phyloP scores from a whole-genome alignment of 176 grass and related monocot species.

The Dendrocalamus sinicus region DNA sequence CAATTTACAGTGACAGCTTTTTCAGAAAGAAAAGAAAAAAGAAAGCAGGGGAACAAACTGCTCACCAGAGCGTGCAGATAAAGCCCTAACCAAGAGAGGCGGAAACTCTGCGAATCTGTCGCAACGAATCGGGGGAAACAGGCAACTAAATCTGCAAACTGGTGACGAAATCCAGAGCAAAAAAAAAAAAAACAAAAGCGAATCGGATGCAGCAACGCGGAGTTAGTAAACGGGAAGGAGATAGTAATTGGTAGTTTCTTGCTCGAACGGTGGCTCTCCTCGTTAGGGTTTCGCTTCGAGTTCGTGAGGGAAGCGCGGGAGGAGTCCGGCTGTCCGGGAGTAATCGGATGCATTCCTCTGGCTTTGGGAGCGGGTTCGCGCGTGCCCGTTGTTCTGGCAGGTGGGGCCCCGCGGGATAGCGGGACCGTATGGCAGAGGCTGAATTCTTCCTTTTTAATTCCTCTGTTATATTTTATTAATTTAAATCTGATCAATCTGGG shows the following conservation, averaged over 20 bases:
- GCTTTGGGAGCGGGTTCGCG: too few species aligned
- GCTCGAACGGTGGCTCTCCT: neutral
- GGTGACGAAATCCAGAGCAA: neutral
- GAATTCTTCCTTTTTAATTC: neutral
- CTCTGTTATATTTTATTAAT: neutral
- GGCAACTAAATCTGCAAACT: neutral
- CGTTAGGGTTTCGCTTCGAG: constrained; percentile 11
- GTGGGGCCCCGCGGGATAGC: too few species aligned
- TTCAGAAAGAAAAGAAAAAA: neutral
- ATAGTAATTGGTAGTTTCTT: neutral
- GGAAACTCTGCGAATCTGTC: neutral
- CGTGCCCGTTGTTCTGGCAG: neutral
- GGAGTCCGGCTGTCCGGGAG: neutral
- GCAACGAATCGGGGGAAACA: neutral
- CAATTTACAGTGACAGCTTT: neutral
- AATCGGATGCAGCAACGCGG: too few species aligned
- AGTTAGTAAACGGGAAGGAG: neutral
- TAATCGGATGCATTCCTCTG: too few species aligned
- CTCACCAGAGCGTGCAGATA: neutral
- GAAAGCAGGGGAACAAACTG: neutral
- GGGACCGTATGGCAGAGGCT: too few species aligned
- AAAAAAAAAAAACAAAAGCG: neutral
- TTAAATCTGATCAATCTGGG: neutral
- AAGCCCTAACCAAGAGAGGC: neutral
- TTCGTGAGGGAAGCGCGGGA: neutral